Conservation (phyloP, 2,329 filamentous ascomycete species). For the Aspergillus sclerotialis region DNA sequence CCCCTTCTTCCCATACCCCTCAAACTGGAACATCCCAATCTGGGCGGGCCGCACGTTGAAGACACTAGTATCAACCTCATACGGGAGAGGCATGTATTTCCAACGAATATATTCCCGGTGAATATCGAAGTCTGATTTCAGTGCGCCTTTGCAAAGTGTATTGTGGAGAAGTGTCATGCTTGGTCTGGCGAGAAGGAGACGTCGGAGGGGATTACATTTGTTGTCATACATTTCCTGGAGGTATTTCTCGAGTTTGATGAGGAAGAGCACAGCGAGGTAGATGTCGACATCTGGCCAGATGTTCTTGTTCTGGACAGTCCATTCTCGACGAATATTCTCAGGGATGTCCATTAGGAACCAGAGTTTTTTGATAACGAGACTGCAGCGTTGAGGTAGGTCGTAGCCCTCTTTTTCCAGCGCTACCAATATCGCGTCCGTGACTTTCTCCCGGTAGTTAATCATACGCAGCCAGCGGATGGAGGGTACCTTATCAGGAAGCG, state of each 20-base stretch:
- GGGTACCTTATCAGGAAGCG: conserved; percentile 40
- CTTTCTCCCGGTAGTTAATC: conserved; percentile 52
- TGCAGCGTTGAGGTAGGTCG: conserved; percentile 45
- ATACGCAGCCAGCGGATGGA: conserved; percentile 62
- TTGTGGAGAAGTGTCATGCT: conserved; percentile 52
- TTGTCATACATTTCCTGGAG: conserved; percentile 57
- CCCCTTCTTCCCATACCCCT: conserved; percentile 26
- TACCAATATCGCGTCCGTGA: conserved; percentile 56
- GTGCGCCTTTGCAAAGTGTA: conserved; percentile 52
- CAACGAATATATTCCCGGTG: conserved; percentile 54
- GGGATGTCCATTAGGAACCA: conserved; percentile 68
- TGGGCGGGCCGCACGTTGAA: conserved; percentile 48
- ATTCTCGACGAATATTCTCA: conserved; percentile 49
- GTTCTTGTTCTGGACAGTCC: conserved; percentile 45
- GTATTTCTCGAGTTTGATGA: conserved; percentile 65
- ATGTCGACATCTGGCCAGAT: conserved; percentile 58
- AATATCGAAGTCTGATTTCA: conserved; percentile 45
- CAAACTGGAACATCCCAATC: conserved; percentile 43
- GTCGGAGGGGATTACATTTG: conserved; percentile 42
- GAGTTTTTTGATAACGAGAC: conserved; percentile 52
- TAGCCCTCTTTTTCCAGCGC: conserved; percentile 53
- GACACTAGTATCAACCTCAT: conserved; percentile 26
- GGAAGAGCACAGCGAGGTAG: conserved; percentile 56
- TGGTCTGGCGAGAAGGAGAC: conserved; percentile 55
- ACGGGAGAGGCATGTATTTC: conserved; percentile 35